These are phyloP conservation scores for Heterotrichella gracilis DNA, from an alignment of 352 stramenopile genomes.

Conservation along the genomic window DNA sequence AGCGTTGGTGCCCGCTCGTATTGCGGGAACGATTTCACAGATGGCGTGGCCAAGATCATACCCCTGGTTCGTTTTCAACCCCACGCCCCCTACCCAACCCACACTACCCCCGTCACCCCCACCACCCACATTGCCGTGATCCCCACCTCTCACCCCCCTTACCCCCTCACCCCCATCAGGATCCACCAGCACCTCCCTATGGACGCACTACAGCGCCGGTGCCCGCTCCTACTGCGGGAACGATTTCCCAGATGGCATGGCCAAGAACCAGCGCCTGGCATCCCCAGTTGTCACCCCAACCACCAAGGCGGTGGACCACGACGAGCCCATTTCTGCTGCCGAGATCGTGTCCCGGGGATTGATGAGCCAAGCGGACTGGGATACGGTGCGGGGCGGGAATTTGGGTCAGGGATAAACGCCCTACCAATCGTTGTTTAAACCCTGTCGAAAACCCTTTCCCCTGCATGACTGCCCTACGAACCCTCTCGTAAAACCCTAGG, in stretches of 20 bases:
- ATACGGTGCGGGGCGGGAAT: slow-evolving; percentile 21
- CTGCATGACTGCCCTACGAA: too few species aligned
- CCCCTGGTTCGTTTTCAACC: too few species aligned
- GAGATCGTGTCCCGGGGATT: slow-evolving; percentile 58
- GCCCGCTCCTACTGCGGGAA: slow-evolving; percentile 72
- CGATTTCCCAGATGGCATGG: slow-evolving; percentile 53
- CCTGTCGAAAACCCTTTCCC: too few species aligned
- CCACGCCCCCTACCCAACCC: too few species aligned
- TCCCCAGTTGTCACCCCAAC: slow-evolving; percentile 76
- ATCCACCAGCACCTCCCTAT: slow-evolving; percentile 85
- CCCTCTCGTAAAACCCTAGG: too few species aligned
- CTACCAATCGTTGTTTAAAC: too few species aligned
- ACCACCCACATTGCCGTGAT: too few species aligned
- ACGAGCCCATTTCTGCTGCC: slow-evolving; percentile 69
- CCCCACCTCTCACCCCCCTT: too few species aligned
- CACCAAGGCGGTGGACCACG: slow-evolving; percentile 86
- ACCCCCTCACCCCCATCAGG: too few species aligned
- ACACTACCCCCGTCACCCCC: too few species aligned
- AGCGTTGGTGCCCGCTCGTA: slow-evolving; percentile 58
- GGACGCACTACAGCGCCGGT: slow-evolving; percentile 88
- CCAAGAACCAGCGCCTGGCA: slow-evolving; percentile 77
- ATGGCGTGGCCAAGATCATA: slow-evolving; percentile 79
- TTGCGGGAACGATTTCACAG: slow-evolving; percentile 62
- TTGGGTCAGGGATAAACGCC: too few species aligned
- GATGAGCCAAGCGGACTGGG: slow-evolving; percentile 80